These are phyloP conservation scores for Capronia epimyces DNA, from an alignment of 2,329 filamentous ascomycete genomes.

Conservation along the genomic window DNA sequence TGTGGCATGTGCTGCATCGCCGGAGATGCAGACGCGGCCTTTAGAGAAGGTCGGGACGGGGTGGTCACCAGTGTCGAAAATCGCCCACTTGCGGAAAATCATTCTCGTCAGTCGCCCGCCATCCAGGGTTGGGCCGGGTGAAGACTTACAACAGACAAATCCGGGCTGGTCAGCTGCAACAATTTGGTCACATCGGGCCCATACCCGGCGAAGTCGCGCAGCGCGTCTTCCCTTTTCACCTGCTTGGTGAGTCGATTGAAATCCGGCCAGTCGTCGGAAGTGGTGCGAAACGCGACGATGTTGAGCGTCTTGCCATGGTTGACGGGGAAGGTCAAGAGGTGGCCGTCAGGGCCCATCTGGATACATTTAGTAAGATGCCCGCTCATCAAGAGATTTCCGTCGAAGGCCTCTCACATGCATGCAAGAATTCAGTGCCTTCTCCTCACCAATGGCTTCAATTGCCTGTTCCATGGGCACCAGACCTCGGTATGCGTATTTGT, in stretches of 20 bases:
- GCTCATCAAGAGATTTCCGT: too few relatives aligned
- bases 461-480: constrained; percentile 57
- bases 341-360: constrained; percentile 54
- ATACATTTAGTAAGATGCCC: neutral
- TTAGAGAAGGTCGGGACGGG: constrained; percentile 37
- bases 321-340: constrained; percentile 59
- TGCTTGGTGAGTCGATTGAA: constrained; percentile 38
- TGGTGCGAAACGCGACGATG: constrained; percentile 45
- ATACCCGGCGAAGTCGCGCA: constrained; percentile 25
- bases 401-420: constrained; percentile 31
- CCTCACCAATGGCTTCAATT: constrained; percentile 44
- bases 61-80: constrained; percentile 38
- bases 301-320: constrained; percentile 55
- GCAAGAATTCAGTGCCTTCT: constrained; percentile 44
- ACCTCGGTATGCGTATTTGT: constrained; percentile 57
- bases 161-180: constrained; percentile 30
- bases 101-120: constrained; percentile 1
- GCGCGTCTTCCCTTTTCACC: constrained; percentile 25
- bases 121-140: constrained; percentile 14
- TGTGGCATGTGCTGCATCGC: constrained; percentile 42
- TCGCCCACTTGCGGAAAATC: constrained; percentile 35
- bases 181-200: constrained; percentile 26
- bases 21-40: constrained; percentile 34
- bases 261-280: constrained; percentile 40
- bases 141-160: constrained; percentile 28